Evolutionary conservation across 345 rosid genomes (phyloP).

Genomic region (Dovyalis caffra): DNA sequence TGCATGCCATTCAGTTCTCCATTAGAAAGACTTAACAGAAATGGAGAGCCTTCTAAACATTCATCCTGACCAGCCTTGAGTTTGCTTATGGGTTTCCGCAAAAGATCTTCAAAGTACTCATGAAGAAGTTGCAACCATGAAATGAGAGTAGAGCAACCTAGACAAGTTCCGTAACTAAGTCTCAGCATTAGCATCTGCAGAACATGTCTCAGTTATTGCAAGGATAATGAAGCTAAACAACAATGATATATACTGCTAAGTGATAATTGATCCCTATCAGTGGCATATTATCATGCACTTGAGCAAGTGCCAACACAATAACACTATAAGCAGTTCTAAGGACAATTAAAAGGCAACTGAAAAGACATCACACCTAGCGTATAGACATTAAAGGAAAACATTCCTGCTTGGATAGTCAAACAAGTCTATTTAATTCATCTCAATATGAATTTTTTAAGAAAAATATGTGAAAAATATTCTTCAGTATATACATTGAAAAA

Average conservation of each 20-base stretch:
- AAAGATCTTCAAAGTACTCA: slow-evolving; percentile 51
- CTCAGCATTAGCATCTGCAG: slow-evolving; percentile 79
- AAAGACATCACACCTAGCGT: neutral
- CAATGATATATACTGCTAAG: neutral
- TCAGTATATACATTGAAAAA: neutral
- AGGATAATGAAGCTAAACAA: neutral
- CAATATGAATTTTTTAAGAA: slow-evolving; percentile 4
- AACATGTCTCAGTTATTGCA: slow-evolving; percentile 6
- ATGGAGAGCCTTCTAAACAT: slow-evolving; percentile 79
- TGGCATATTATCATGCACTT: neutral
- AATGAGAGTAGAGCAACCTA: slow-evolving; percentile 35
- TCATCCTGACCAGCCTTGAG: slow-evolving; percentile 30
- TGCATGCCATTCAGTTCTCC: slow-evolving; percentile 27
- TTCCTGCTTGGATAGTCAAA: neutral
- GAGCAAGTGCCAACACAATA: neutral
- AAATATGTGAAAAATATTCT: neutral
- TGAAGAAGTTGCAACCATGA: slow-evolving; percentile 80
- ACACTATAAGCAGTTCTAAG: neutral
- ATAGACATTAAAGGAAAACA: neutral
- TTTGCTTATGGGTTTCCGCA: slow-evolving; percentile 37
- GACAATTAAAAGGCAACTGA: neutral
- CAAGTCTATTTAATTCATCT: neutral
- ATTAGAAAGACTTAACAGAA: slow-evolving; percentile 42
- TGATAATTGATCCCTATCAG: neutral
- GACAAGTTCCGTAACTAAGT: slow-evolving; percentile 50